Evolutionary conservation across 768 basidiomycete species (phyloP), one percentile per base, ranked within the genome.

Genomic region (Holtermannia corniformis): DNA sequence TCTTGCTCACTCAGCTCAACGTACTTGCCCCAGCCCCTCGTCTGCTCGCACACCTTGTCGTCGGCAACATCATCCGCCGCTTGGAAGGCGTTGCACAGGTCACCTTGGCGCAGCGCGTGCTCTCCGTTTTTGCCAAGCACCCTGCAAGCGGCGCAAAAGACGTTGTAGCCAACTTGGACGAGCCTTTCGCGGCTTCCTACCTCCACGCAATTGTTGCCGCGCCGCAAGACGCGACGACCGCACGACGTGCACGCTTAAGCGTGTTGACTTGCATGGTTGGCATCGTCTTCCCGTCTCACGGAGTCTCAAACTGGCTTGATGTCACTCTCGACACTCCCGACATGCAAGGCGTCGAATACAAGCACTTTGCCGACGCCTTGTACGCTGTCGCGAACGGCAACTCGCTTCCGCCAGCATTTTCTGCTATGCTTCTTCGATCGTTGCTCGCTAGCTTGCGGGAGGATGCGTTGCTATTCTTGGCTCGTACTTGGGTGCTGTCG

Each of bases 381-480:
- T 96, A 95, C 72, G 70, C 63, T 16, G 63, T 87, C 19, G 81
- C 81, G 5, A 88, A 84, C 60, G 75, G 77, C 0, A 78, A 80
- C 3, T 68, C 78, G 5, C 65, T 78, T 0, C 68, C 77, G 11
- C 74, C 77, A 0, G 68, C 76, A 3, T 70, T 88, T 5, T 77
- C 85, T 0, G 75, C 78, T 1, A 73, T 75, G 14, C 70, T 91
- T 45, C 77, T 90, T 21, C 79, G 77, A 51, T 66, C 76, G 0
- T 72, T 92, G 2, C 88, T 96, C 64, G 72, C 78, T 26, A 80
- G 77, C 52, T 74, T 93, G 12, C 80, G 79, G 48, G 80, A 83
- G 25, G 84, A 83, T 50, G 77, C 85, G 0, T 74, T 96, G 12
- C 76, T 82, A 0, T 93, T 99, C 76, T 79, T 99, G 11, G 80